These are phyloP conservation scores for Soucietia sequanensis DNA, from an alignment of 805 yeast genomes.

Conservation along the genomic window DNA sequence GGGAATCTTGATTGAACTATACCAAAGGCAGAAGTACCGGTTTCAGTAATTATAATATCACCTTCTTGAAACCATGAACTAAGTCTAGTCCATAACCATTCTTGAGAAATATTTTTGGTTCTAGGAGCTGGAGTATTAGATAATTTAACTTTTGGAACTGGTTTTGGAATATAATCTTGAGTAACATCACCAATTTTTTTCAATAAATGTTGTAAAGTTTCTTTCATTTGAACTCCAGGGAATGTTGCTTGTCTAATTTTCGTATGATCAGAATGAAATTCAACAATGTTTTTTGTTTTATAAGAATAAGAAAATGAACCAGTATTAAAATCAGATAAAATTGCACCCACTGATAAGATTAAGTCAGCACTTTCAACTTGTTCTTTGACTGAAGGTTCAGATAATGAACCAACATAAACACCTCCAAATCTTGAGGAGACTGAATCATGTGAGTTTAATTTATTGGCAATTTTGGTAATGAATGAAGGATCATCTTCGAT, in stretches of 20 bases:
- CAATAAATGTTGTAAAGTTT: slow-evolving; percentile 46
- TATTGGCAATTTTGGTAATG: slow-evolving; percentile 19
- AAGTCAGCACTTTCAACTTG: slow-evolving; percentile 38
- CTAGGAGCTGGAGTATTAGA: slow-evolving; percentile 42
- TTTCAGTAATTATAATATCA: slow-evolving; percentile 67
- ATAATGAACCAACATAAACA: slow-evolving; percentile 38
- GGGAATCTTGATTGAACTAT: slow-evolving; percentile 67
- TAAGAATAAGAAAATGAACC: slow-evolving; percentile 40
- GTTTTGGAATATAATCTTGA: slow-evolving; percentile 46
- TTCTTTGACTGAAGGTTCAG: slow-evolving; percentile 35
- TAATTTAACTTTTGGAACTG: slow-evolving; percentile 54
- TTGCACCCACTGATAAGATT: slow-evolving; percentile 36
- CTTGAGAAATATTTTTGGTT: slow-evolving; percentile 46
- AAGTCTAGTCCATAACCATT: slow-evolving; percentile 67
- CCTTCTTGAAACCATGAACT: slow-evolving; percentile 64
- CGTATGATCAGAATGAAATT: slow-evolving; percentile 42
- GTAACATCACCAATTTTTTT: slow-evolving; percentile 35
- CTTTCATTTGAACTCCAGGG: slow-evolving; percentile 44
- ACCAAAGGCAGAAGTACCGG: slow-evolving; percentile 78
- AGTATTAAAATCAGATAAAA: slow-evolving; percentile 41
- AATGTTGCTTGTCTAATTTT: slow-evolving; percentile 38
- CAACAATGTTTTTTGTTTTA: slow-evolving; percentile 37
- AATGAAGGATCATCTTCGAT: slow-evolving; percentile 24
- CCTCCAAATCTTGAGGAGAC: slow-evolving; percentile 35
- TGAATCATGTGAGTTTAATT: slow-evolving; percentile 15